Base-by-base conservation (phyloP, 208 protist genomes). In the Sergeia podlipaevii region DNA sequence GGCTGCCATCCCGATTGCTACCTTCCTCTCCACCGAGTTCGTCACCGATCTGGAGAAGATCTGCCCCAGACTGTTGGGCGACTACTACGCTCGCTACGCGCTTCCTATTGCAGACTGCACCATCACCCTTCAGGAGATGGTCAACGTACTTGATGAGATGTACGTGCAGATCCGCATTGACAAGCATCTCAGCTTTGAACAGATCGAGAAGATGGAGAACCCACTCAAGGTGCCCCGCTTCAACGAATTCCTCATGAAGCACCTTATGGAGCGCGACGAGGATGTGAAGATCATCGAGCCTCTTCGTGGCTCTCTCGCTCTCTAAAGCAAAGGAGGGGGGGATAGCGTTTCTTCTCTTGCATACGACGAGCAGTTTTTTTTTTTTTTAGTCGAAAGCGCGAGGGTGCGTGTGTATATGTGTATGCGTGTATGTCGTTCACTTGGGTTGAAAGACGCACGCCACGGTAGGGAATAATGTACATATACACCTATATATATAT, bases 91-190 rank as follows among this genome's bases (percentile, higher is more conserved):
- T 37, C 67, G 70, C 37, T 66, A 83, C 54, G 60, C 75, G 18
- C 66, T 92, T 37, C 75, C 80, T n/a, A 87, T 89, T 42, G 77
- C 80, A 11, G 80, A 82, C 24, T 65, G 70, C 53, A 85, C 75
- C 48, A 87, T 92, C 53, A 92, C 85, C 17, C 57, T 89, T 29
- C 85, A 92, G 70, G 85, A 92, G 67, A 79, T 89, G 53, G 77
- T 92, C 26, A 92, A 92, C 66, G 71, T 84, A 44, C 46, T 92
- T 27, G 80, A 92, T 47, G 85, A 92, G 74, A 73, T 73, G 66
- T 92, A 92, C 64, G 52, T 77, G 17, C 61, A 80, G 60, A 59
- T 65, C 21, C 60, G 69, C 20, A 62, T 86, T 11, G 80, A 89
- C 47, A 79, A 58, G 20, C 7, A 65, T 23, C 48, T 87, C 11